Evolutionary conservation across 176 grass and related monocot genomes (phyloP).

Genomic region (Phyllostachys edulis): DNA sequence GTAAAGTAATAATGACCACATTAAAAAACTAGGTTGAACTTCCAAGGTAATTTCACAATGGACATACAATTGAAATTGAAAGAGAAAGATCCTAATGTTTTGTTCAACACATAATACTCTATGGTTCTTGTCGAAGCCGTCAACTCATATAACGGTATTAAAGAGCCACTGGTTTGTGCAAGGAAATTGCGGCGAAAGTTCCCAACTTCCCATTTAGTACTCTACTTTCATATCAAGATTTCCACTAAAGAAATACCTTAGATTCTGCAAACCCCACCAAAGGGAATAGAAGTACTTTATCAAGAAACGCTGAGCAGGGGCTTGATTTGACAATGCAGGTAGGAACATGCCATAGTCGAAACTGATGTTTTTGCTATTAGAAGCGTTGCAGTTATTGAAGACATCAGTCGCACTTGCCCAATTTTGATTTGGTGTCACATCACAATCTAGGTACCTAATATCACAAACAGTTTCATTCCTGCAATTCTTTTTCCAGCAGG

Average conservation of each 20-base stretch:
- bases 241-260: constrained; percentile 58
- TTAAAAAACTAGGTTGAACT: constrained; percentile 6
- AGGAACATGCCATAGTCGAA: constrained; percentile 89
- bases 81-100: neutral
- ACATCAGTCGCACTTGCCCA: constrained; percentile 51
- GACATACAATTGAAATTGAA: neutral
- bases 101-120: neutral
- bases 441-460: constrained; percentile 73
- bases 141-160: neutral
- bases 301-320: constrained; percentile 58
- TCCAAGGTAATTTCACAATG: neutral
- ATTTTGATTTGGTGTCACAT: neutral
- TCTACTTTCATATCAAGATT: neutral
- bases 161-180: neutral
- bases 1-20: neutral
- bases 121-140: neutral
- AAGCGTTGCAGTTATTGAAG: constrained; percentile 56
- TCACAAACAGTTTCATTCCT: constrained; percentile 47
- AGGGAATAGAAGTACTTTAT: constrained; percentile 95
- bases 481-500: constrained; percentile 86
- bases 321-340: constrained; percentile 64
- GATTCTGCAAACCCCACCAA: constrained; percentile 98
- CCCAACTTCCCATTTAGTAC: neutral
- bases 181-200: neutral
- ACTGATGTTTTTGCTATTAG: neutral